Percentiles rank a stretch among this genome's conserved stretches.
Conservation (phyloP, 352 stramenopile species). For the Pythium brachiatum region DNA sequence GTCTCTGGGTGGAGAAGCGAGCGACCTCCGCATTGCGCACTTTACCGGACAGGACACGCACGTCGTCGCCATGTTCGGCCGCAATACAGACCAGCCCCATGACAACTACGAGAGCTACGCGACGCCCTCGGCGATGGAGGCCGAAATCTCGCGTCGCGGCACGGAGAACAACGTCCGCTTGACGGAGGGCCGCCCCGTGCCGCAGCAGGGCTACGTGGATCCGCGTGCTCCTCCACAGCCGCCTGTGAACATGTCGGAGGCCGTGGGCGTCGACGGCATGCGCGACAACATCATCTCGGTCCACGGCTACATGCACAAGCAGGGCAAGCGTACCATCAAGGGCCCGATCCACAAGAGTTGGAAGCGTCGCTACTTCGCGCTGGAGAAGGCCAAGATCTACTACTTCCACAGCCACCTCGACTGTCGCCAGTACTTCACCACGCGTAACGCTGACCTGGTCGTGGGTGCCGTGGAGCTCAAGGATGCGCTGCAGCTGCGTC, state of each 20-base stretch:
- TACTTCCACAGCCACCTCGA: slow-evolving; percentile 87
- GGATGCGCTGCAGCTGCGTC: slow-evolving; percentile 80
- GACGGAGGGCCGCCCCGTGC: slow-evolving; percentile 43
- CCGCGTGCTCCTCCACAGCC: slow-evolving; percentile 51
- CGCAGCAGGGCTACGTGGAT: slow-evolving; percentile 63
- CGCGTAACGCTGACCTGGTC: slow-evolving; percentile 75
- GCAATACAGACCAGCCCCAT: slow-evolving; percentile 27
- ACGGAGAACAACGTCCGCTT: slow-evolving; percentile 36
- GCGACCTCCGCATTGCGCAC: slow-evolving; percentile 15
- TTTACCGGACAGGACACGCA: slow-evolving; percentile 22
- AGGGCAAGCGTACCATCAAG: slow-evolving; percentile 85
- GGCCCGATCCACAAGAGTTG: slow-evolving; percentile 86
- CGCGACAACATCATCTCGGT: slow-evolving; percentile 87
- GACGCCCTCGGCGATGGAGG: slow-evolving; percentile 49
- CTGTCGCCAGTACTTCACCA: slow-evolving; percentile 87
- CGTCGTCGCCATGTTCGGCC: slow-evolving; percentile 37
- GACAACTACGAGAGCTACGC: slow-evolving; percentile 61
- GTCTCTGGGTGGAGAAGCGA: neutral
- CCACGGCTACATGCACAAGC: slow-evolving; percentile 89
- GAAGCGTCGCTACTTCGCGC: slow-evolving; percentile 84
- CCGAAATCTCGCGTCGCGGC: slow-evolving; percentile 45
- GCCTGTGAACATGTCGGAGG: slow-evolving; percentile 72
- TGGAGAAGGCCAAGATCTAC: slow-evolving; percentile 88
- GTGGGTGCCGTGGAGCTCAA: slow-evolving; percentile 82
- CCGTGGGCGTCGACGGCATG: slow-evolving; percentile 38